phyloP scores from a whole-genome alignment of 257 asterid species.

The Fraxinus quadrangulata region DNA sequence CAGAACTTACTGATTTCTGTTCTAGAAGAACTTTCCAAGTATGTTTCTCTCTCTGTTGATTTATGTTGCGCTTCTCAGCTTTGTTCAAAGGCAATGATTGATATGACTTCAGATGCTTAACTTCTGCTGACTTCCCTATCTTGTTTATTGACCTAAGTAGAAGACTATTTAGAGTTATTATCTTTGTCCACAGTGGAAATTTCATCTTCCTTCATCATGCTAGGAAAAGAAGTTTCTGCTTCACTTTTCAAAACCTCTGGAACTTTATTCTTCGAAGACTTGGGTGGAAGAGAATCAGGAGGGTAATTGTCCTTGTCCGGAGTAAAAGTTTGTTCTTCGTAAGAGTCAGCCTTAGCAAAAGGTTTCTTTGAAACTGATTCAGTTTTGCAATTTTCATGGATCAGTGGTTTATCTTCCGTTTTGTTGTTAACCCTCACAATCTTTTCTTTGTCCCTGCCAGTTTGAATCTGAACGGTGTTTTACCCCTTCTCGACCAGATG shows the following conservation, averaged over 20 bases:
- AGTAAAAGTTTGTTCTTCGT: constrained; percentile 37
- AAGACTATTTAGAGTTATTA: constrained; percentile 49
- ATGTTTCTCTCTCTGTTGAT: constrained; percentile 28
- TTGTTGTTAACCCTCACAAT: constrained; percentile 19
- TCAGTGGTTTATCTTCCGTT: constrained; percentile 20
- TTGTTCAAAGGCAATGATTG: constrained; percentile 53
- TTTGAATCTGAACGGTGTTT: constrained; percentile 49
- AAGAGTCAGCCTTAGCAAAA: constrained; percentile 28
- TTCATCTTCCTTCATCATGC: constrained; percentile 37
- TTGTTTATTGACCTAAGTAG: constrained; percentile 43
- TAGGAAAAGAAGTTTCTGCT: constrained; percentile 31
- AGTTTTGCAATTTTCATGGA: constrained; percentile 27
- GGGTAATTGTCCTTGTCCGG: constrained; percentile 61
- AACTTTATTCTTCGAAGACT: constrained; percentile 34
- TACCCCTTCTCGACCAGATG: constrained; percentile 79
- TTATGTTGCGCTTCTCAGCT: constrained; percentile 25
- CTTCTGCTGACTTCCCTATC: constrained; percentile 38
- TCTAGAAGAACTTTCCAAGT: constrained; percentile 36
- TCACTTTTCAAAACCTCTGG: constrained; percentile 33
- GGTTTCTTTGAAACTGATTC: constrained; percentile 35
- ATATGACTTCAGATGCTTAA: constrained; percentile 31
- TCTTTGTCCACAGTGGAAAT: constrained; percentile 59
- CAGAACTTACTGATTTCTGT: constrained; percentile 29
- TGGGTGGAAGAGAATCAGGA: constrained; percentile 37
- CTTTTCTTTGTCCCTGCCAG: constrained; percentile 38